Conservation (phyloP, 164 flowering plant genomes). For the Macadamia tetraphylla region DNA sequence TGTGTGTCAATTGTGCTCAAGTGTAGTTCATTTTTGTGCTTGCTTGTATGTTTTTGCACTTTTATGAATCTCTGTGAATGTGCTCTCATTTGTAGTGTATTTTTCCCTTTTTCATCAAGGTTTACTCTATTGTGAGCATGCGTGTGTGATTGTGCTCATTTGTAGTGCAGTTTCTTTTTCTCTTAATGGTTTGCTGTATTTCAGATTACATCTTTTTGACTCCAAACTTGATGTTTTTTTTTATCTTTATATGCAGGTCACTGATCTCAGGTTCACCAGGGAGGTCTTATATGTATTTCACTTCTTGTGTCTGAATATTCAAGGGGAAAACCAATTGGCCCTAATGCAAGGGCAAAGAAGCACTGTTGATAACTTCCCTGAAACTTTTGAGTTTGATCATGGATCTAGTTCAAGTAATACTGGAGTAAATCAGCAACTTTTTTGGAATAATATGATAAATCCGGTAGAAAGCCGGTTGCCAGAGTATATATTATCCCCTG, state of each 20-base stretch:
- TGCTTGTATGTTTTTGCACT: too few species aligned
- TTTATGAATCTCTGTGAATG: too few species aligned
- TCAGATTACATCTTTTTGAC: too few species aligned
- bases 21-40: too few species aligned
- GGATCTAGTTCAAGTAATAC: slow-evolving; percentile 41
- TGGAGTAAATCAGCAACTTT: slow-evolving; percentile 32
- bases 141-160: too few species aligned
- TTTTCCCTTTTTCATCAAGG: too few species aligned
- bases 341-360: slow-evolving; percentile 65
- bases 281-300: neutral
- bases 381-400: slow-evolving; percentile 46
- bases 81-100: too few species aligned
- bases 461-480: slow-evolving; percentile 35
- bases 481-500: slow-evolving; percentile 28
- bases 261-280: neutral
- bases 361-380: slow-evolving; percentile 37
- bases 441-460: slow-evolving; percentile 40
- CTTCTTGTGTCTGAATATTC: neutral
- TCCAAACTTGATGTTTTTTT: neutral
- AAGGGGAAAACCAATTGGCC: slow-evolving; percentile 2
- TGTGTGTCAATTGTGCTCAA: too few species aligned
- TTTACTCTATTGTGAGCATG: too few species aligned
- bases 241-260: slow-evolving; percentile 1
- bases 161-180: too few species aligned
- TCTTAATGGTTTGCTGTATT: too few species aligned